Percentiles rank a stretch among this genome's conserved stretches.
Evolutionary conservation across 257 asterid genomes (phyloP).

Genomic region (Primulina huaijiensis): DNA sequence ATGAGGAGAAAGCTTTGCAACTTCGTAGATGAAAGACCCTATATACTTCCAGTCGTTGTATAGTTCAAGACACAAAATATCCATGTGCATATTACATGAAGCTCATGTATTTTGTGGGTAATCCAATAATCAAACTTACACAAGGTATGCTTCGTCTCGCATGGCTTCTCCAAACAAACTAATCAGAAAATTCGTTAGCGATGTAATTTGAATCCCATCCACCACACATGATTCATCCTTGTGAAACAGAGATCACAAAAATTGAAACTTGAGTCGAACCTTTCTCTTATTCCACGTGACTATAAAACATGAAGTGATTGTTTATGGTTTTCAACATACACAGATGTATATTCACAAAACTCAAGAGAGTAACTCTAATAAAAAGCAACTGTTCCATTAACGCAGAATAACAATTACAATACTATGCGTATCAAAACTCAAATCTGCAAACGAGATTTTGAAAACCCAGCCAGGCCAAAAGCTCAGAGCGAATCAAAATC

Average conservation of each 20-base stretch:
- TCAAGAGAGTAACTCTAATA: conserved; percentile 3
- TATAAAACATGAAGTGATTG: neutral
- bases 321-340: conserved; percentile 12
- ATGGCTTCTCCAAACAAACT: neutral
- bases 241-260: neutral
- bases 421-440: conserved; percentile 34
- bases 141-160: neutral
- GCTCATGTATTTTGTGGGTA: neutral
- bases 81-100: neutral
- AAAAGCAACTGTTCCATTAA: neutral
- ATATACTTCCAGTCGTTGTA: neutral
- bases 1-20: neutral
- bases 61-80: neutral
- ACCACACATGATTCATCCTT: neutral
- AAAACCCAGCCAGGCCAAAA: neutral
- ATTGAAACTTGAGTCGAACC: conserved; percentile 7
- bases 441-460: conserved; percentile 26
- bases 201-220: neutral
- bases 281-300: conserved; percentile 18
- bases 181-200: neutral
- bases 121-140: neutral
- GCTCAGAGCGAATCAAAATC: conserved; percentile 47
- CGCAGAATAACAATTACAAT: conserved; percentile 11
- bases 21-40: neutral
- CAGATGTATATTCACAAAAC: conserved; percentile 19